A percentile compares a stretch with the other conserved stretches of the same genome.
phyloP scores from a whole-genome alignment of 2,329 filamentous ascomycete species.

The Pseudofabraea citricarpa region DNA sequence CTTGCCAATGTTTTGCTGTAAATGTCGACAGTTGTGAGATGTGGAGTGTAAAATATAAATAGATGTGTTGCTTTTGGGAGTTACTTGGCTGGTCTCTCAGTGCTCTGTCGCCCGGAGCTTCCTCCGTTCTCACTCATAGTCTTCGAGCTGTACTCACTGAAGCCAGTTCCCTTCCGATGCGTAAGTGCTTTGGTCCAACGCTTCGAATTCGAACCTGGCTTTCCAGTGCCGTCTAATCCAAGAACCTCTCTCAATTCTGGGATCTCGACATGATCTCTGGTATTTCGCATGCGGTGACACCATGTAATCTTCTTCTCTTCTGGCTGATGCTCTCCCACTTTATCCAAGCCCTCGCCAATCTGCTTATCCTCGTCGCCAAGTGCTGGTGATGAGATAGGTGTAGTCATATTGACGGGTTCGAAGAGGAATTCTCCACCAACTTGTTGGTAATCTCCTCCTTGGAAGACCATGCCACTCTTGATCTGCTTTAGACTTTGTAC shows the following conservation, averaged over 20 bases:
- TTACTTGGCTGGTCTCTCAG: too few species aligned
- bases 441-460: constrained; percentile 47
- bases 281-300: constrained; percentile 79
- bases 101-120: background rate
- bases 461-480: constrained; percentile 34
- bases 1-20: too few species aligned
- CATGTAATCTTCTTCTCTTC: constrained; percentile 64
- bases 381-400: constrained; percentile 12
- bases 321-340: constrained; percentile 11
- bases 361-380: constrained; percentile 7
- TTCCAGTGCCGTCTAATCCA: constrained; percentile 44
- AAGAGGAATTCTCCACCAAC: constrained; percentile 39
- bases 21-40: too few species aligned
- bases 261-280: constrained; percentile 72
- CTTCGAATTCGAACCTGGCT: constrained; percentile 34
- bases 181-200: constrained; percentile 42
- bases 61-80: too few species aligned
- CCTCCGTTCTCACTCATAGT: background rate
- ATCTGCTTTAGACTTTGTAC: constrained; percentile 39
- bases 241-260: constrained; percentile 59
- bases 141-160: constrained; percentile 25
- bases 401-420: constrained; percentile 23
- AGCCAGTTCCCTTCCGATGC: constrained; percentile 48
- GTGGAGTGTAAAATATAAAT: too few species aligned
- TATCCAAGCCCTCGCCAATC: constrained; percentile 10